phyloP scores from a whole-genome alignment of 2,329 filamentous ascomycete species.

The Lasiodiplodia sp. region DNA sequence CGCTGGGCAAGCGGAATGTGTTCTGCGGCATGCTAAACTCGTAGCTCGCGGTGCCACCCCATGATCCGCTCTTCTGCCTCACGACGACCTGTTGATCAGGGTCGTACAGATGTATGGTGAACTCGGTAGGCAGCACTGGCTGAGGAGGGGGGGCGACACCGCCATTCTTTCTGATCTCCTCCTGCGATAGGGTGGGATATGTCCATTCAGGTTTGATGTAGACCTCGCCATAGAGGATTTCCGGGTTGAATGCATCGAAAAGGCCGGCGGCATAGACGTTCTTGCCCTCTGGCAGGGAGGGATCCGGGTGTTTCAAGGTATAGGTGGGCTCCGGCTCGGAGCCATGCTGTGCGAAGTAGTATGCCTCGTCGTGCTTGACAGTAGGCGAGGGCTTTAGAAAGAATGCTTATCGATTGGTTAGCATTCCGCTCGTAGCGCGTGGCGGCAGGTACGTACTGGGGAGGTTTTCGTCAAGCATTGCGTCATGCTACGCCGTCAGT shows the following conservation, averaged over 20 bases:
- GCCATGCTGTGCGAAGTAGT: conserved; percentile 73
- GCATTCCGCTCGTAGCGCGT: conserved; percentile 53
- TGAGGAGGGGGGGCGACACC: conserved; percentile 70
- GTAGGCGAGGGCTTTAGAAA: conserved; percentile 64
- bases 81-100: conserved; percentile 84
- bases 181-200: conserved; percentile 79
- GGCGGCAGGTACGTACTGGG: conserved; percentile 61
- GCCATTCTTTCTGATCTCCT: conserved; percentile 76
- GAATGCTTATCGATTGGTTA: conserved; percentile 55
- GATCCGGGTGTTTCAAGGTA: conserved; percentile 77
- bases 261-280: conserved; percentile 89
- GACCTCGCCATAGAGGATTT: conserved; percentile 87
- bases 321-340: conserved; percentile 83
- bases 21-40: conserved; percentile 91
- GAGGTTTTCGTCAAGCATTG: conserved; percentile 94
- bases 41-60: conserved; percentile 83
- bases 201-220: conserved; percentile 85
- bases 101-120: conserved; percentile 90
- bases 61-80: conserved; percentile 74
- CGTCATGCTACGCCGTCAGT: conserved; percentile 18
- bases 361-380: conserved; percentile 60
- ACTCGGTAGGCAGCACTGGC: conserved; percentile 77
- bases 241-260: conserved; percentile 80
- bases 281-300: conserved; percentile 70
- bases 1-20: conserved; percentile 81